Evolutionary conservation across 2,329 filamentous ascomycete genomes (phyloP).

Genomic region (Cladobotryum protrusum): DNA sequence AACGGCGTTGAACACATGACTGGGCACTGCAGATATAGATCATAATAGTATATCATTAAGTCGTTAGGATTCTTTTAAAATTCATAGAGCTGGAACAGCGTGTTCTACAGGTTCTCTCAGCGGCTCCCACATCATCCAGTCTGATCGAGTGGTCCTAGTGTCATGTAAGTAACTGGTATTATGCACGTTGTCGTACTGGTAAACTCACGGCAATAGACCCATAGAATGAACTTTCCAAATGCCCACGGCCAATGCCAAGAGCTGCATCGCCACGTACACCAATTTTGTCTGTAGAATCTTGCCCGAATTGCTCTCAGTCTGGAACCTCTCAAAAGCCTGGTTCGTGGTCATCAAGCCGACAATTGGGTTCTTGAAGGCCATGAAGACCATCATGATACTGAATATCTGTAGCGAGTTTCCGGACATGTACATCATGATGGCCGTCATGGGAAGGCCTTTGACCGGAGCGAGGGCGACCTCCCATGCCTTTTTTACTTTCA

Average conservation of each 20-base stretch:
- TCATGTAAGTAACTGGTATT: conserved; percentile 1
- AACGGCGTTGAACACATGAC: conserved; percentile 8
- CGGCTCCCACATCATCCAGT: conserved; percentile 95
- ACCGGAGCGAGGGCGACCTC: conserved; percentile 89
- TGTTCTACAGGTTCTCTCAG: conserved; percentile 63
- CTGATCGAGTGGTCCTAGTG: conserved; percentile 79
- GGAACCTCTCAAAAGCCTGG: conserved; percentile 83
- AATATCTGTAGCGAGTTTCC: conserved; percentile 98
- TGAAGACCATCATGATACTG: conserved; percentile 99
- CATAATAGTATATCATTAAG: neutral
- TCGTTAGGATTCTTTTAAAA: neutral
- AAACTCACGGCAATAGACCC: conserved; percentile 80
- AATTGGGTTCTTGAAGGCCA: conserved; percentile 96
- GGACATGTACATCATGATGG: conserved; percentile 99
- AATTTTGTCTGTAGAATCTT: conserved; percentile 78
- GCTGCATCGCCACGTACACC: conserved; percentile 81
- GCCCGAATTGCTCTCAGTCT: conserved; percentile 68
- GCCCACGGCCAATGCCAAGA: conserved; percentile 75
- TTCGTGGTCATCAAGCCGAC: conserved; percentile 78
- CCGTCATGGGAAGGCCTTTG: conserved; percentile 95
- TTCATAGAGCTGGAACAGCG: conserved; percentile 55
- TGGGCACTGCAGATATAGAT: neutral
- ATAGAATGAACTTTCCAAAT: conserved; percentile 97
- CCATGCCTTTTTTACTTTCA: conserved; percentile 99
- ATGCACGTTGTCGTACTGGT: neutral